These are phyloP conservation scores for Cyberlindnera suaveolens DNA, from an alignment of 805 yeast genomes.

Conservation along the genomic window DNA sequence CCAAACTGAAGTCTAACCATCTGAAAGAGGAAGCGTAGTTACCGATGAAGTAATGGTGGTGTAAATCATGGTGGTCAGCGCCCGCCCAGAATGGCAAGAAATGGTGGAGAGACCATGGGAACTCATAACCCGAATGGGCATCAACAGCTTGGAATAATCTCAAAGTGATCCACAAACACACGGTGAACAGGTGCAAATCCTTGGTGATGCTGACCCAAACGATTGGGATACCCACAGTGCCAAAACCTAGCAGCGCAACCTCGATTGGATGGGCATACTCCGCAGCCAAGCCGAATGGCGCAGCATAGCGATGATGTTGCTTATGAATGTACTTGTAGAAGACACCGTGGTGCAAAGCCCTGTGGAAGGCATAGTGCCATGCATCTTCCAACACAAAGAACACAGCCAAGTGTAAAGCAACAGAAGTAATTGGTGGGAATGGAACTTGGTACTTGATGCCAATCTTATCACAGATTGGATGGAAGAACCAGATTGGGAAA, in stretches of 20 bases:
- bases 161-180: constrained; percentile 79
- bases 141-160: constrained; percentile 96
- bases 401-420: constrained; percentile 59
- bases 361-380: constrained; percentile 97
- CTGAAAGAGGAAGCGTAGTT: constrained; percentile 93
- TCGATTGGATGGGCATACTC: constrained; percentile 98
- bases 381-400: constrained; percentile 87
- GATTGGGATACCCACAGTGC: constrained; percentile 94
- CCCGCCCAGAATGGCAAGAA: constrained; percentile 97
- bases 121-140: constrained; percentile 96
- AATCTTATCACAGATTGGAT: constrained; percentile 77
- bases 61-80: constrained; percentile 96
- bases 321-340: constrained; percentile 93
- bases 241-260: constrained; percentile 84
- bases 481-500: constrained; percentile 95
- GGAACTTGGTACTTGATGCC: constrained; percentile 80
- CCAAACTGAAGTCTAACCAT: constrained; percentile 87
- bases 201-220: constrained; percentile 71
- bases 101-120: constrained; percentile 93
- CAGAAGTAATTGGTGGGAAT: constrained; percentile 62
- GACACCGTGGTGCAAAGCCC: constrained; percentile 80
- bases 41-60: constrained; percentile 93
- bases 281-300: constrained; percentile 95
- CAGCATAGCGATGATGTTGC: constrained; percentile 96
- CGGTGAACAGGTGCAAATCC: constrained; percentile 79